phyloP scores from a whole-genome alignment of 2,329 filamentous ascomycete species.

The Ophiostoma sp. region DNA sequence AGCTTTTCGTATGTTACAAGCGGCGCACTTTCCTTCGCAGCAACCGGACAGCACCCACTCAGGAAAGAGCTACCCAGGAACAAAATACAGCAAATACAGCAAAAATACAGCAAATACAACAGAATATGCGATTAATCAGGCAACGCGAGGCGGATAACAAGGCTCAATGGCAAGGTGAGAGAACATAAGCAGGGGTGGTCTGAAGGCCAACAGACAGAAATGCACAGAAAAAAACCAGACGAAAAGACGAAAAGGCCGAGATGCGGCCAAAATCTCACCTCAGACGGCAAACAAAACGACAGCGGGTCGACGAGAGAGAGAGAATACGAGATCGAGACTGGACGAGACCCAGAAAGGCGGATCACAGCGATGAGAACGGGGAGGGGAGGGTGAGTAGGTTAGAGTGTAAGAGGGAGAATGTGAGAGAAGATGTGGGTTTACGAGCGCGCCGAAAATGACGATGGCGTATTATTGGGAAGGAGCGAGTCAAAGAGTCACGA shows the following conservation, averaged over 20 bases:
- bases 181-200: not conserved
- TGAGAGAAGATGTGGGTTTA: not conserved
- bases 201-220: not conserved
- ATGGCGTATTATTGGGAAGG: conserved; percentile 4
- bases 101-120: not conserved
- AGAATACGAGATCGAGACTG: not conserved
- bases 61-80: no score
- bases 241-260: not conserved
- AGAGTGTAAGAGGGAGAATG: not conserved
- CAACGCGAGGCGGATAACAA: not conserved
- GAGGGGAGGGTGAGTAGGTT: not conserved
- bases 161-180: not conserved
- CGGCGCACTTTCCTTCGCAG: not conserved
- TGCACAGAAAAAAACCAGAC: not conserved
- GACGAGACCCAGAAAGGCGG: conserved; percentile 1
- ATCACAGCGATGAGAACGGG: not conserved
- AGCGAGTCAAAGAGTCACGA: not conserved
- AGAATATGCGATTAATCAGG: not conserved
- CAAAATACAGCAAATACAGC: not conserved
- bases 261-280: conserved; percentile 18
- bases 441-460: not conserved
- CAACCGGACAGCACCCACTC: not conserved
- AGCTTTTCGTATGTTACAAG: not conserved
- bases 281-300: not conserved
- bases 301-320: not conserved